Percentiles rank a stretch among this genome's conserved stretches.
These are phyloP conservation scores for Sarocladiaceae sp. DNA, from an alignment of 2,329 filamentous ascomycete species.

Conservation along the genomic window DNA sequence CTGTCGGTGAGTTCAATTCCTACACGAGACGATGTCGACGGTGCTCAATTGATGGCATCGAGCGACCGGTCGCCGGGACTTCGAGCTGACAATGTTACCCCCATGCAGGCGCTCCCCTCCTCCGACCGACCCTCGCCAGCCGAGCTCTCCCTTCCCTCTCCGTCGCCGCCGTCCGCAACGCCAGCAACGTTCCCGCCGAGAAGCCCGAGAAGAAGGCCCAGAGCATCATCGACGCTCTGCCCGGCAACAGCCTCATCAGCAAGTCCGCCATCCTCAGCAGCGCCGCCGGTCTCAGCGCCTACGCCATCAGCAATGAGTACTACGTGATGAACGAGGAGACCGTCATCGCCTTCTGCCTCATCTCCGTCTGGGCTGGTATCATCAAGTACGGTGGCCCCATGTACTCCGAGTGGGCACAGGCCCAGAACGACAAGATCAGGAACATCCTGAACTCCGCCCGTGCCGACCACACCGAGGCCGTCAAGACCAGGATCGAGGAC, in stretches of 20 bases:
- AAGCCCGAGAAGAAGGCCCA: slow-evolving; percentile 97
- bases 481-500: slow-evolving; percentile 89
- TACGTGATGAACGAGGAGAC: slow-evolving; percentile 99
- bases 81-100: slow-evolving; percentile 15
- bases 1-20: slow-evolving; percentile 69
- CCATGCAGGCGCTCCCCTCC: slow-evolving; percentile 75
- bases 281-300: slow-evolving; percentile 82
- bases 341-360: slow-evolving; percentile 85
- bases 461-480: slow-evolving; percentile 90
- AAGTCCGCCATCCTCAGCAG: slow-evolving; percentile 98
- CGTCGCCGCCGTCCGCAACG: slow-evolving; percentile 62
- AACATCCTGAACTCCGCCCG: slow-evolving; percentile 91
- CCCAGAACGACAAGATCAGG: slow-evolving; percentile 88
- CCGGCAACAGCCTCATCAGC: slow-evolving; percentile 86
- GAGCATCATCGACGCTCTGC: slow-evolving; percentile 88
- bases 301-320: slow-evolving; percentile 98
- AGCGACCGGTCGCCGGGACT: not conserved
- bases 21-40: not conserved
- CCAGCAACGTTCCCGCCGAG: slow-evolving; percentile 75
- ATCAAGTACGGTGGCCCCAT: slow-evolving; percentile 91
- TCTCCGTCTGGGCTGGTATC: slow-evolving; percentile 87
- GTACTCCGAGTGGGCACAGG: slow-evolving; percentile 89
- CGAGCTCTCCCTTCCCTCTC: slow-evolving; percentile 71
- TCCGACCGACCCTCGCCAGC: slow-evolving; percentile 76
- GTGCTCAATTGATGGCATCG: slow-evolving; percentile 5